A percentile compares a stretch with the other conserved stretches of the same genome.
Conservation (phyloP, 208 protist species). For the Strigomonas culicis region DNA sequence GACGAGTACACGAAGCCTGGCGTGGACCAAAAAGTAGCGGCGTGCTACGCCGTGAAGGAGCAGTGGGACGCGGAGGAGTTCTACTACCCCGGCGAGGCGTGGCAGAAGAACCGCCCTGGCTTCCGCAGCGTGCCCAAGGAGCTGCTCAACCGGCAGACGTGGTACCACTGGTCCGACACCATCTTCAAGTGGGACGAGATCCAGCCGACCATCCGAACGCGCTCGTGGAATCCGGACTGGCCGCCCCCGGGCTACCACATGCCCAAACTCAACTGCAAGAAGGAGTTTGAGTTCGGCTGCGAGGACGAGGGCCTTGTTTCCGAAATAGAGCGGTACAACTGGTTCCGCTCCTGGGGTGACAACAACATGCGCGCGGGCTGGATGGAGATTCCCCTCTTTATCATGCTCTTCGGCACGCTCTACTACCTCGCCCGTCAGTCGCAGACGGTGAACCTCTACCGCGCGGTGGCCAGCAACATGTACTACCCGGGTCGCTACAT, state of each 20-base stretch:
- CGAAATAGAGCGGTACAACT: conserved; percentile 86
- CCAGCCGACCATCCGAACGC: conserved; percentile 75
- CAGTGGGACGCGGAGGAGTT: conserved; percentile 88
- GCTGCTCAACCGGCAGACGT: conserved; percentile 82
- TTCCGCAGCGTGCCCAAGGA: conserved; percentile 88
- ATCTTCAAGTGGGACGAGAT: conserved; percentile 87
- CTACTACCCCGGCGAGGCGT: conserved; percentile 88
- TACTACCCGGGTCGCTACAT: conserved; percentile 75
- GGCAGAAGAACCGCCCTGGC: conserved; percentile 76
- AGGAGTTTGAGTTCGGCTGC: conserved; percentile 81
- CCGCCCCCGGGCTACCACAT: conserved; percentile 83
- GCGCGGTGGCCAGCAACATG: conserved; percentile 75
- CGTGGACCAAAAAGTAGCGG: conserved; percentile 67
- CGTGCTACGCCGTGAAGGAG: conserved; percentile 75
- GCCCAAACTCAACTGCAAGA: conserved; percentile 80
- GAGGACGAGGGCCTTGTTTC: conserved; percentile 78
- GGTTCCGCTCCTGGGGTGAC: conserved; percentile 81
- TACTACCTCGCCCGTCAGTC: conserved; percentile 63
- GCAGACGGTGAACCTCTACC: conserved; percentile 52
- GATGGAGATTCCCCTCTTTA: conserved; percentile 71
- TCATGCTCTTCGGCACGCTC: conserved; percentile 45
- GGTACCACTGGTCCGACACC: conserved; percentile 88
- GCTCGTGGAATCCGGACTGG: conserved; percentile 87
- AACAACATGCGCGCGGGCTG: conserved; percentile 83
- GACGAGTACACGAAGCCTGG: conserved; percentile 89